Conservation (phyloP, 2,329 filamentous ascomycete species). For the Xylogone sp. region DNA sequence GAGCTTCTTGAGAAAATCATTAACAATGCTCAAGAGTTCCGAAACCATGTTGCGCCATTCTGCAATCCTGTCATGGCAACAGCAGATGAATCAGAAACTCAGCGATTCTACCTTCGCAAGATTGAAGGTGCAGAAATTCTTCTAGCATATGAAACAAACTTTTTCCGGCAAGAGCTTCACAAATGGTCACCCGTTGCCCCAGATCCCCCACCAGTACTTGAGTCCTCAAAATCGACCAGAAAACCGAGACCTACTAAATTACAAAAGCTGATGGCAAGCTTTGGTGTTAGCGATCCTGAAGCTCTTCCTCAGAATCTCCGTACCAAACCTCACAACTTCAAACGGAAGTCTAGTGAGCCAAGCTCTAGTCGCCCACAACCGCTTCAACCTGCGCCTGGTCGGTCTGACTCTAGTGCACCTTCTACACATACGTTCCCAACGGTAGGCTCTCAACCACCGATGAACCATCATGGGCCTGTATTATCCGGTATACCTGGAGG, state of each 20-base stretch:
- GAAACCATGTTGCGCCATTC: slow-evolving; percentile 74
- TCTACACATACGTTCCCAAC: slow-evolving; percentile 22
- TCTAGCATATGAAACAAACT: slow-evolving; percentile 91
- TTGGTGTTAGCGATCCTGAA: slow-evolving; percentile 86
- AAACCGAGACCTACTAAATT: slow-evolving; percentile 96
- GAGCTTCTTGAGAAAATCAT: slow-evolving; percentile 82
- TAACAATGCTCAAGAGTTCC: slow-evolving; percentile 77
- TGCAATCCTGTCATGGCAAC: slow-evolving; percentile 80
- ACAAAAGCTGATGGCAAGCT: slow-evolving; percentile 86
- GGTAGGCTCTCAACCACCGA: slow-evolving; percentile 8
- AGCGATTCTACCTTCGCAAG: slow-evolving; percentile 94
- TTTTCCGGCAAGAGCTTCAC: slow-evolving; percentile 92
- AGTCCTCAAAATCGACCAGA: slow-evolving; percentile 84
- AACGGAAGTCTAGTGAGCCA: slow-evolving; percentile 27
- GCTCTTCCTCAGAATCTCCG: slow-evolving; percentile 71
- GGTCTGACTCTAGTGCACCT: slow-evolving; percentile 25
- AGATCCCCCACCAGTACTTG: slow-evolving; percentile 77
- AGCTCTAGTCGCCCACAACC: slow-evolving; percentile 20
- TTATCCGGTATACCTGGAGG: slow-evolving; percentile 20
- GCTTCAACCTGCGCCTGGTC: slow-evolving; percentile 26
- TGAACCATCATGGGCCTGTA: slow-evolving; percentile 20
- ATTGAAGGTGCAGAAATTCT: slow-evolving; percentile 96
- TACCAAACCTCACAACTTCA: slow-evolving; percentile 27
- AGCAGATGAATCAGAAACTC: slow-evolving; percentile 79
- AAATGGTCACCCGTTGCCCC: slow-evolving; percentile 91